phyloP scores from a whole-genome alignment of 2,329 filamentous ascomycete genomes.

The Metarhizium guizhouense region DNA sequence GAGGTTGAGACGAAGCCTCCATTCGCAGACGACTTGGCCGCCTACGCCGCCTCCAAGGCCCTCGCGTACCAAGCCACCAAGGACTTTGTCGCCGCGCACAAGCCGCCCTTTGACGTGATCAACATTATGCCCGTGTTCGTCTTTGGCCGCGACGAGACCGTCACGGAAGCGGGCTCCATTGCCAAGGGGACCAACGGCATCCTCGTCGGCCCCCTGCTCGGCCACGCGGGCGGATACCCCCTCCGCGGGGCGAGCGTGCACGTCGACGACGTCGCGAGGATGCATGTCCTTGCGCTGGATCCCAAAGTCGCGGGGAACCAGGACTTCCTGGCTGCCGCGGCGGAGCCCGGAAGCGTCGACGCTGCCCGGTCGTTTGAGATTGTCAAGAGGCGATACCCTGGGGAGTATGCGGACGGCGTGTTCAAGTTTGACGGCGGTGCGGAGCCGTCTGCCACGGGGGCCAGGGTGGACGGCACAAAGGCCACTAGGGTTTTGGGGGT shows the following conservation, averaged over 20 bases:
- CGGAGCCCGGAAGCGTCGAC: slow-evolving; percentile 9
- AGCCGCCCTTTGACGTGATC: slow-evolving; percentile 26
- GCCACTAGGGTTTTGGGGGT: slow-evolving; percentile 18
- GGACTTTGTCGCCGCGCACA: slow-evolving; percentile 20
- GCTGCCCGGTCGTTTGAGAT: slow-evolving; percentile 32
- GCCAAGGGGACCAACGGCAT: slow-evolving; percentile 24
- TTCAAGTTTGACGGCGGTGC: slow-evolving; percentile 8
- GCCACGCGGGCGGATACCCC: slow-evolving; percentile 13
- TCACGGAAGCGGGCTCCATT: slow-evolving; percentile 17
- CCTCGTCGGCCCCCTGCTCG: slow-evolving; percentile 24
- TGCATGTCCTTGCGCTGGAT: slow-evolving; percentile 27
- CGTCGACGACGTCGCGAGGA: slow-evolving; percentile 28
- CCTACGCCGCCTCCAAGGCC: slow-evolving; percentile 27
- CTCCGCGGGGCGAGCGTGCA: slow-evolving; percentile 24
- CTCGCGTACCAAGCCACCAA: slow-evolving; percentile 23
- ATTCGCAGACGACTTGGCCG: slow-evolving; percentile 20
- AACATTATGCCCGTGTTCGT: slow-evolving; percentile 28
- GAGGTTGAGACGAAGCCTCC: slow-evolving; percentile 12
- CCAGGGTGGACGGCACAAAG: slow-evolving; percentile 7
- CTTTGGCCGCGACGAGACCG: slow-evolving; percentile 25
- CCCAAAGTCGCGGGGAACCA: slow-evolving; percentile 19
- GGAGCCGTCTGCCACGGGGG: slow-evolving; percentile 1
- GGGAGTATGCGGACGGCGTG: slow-evolving; percentile 9
- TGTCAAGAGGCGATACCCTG: slow-evolving; percentile 18
- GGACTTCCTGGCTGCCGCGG: slow-evolving; percentile 15